These are phyloP conservation scores for Paramecium caudatum DNA, from an alignment of 73 alveolate species.

Conservation along the genomic window DNA sequence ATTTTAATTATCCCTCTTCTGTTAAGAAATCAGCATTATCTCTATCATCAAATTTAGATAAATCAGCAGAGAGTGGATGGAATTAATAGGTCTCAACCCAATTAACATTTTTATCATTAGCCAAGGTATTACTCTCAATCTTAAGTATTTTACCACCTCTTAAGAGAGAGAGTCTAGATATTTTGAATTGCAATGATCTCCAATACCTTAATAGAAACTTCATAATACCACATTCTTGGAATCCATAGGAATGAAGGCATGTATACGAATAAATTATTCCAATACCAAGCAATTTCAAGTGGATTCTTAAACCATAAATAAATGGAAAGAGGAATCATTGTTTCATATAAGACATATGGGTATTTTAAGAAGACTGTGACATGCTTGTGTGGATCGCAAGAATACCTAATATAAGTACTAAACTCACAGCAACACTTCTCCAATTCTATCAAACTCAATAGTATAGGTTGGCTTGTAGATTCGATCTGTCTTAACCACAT, in stretches of 20 bases:
- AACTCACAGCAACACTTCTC: constrained; percentile 86
- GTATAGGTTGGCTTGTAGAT: constrained; percentile 91
- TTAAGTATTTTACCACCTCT: constrained; percentile 93
- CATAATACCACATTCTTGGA: constrained; percentile 81
- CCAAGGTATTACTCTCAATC: constrained; percentile 83
- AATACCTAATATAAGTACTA: constrained; percentile 67
- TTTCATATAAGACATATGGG: constrained; percentile 87
- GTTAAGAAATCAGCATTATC: constrained; percentile 84
- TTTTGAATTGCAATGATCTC: constrained; percentile 86
- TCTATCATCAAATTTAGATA: constrained; percentile 82
- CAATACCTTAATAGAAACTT: constrained; percentile 75
- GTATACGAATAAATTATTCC: constrained; percentile 78
- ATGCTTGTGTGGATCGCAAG: constrained; percentile 88
- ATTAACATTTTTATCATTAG: constrained; percentile 84
- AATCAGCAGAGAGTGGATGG: constrained; percentile 86
- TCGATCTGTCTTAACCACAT: constrained; percentile 80
- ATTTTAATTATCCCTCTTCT: constrained; percentile 87
- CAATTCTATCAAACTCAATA: constrained; percentile 92
- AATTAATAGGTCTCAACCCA: constrained; percentile 92
- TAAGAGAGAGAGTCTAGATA: constrained; percentile 84
- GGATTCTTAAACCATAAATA: constrained; percentile 92
- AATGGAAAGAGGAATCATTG: constrained; percentile 84
- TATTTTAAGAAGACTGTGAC: constrained; percentile 83
- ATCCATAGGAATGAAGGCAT: constrained; percentile 81
- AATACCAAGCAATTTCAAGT: constrained; percentile 86